Percentiles rank a stretch among this genome's conserved stretches.
Evolutionary conservation across 108 stramenopile species (phyloP).

Genomic region (Bacterosira constricta): DNA sequence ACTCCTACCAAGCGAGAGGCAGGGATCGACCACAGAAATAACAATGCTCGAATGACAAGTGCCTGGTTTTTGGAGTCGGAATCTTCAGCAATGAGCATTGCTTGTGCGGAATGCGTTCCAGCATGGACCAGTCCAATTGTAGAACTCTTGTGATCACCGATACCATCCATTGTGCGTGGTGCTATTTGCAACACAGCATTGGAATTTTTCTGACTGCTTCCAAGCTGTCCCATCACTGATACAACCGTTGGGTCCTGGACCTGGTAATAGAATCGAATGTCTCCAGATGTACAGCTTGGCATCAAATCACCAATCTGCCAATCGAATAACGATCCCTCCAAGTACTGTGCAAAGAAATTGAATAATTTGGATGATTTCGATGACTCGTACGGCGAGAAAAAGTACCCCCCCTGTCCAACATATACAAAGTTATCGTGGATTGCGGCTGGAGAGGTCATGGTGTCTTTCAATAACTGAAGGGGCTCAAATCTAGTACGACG

Average conservation of each 20-base stretch:
- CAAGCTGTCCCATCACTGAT: conserved; percentile 29
- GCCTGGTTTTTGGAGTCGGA: conserved; percentile 20
- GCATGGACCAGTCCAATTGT: conserved; percentile 32
- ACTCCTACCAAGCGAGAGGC: conserved; percentile 34
- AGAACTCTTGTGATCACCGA: neutral
- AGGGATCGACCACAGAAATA: conserved; percentile 22
- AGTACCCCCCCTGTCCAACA: conserved; percentile 45
- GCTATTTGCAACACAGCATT: neutral
- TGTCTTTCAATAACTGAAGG: conserved; percentile 18
- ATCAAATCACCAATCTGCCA: conserved; percentile 45
- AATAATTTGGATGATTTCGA: conserved; percentile 22
- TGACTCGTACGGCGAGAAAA: conserved; percentile 41
- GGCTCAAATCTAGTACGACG: conserved; percentile 29
- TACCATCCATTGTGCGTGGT: conserved; percentile 7
- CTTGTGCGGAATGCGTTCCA: conserved; percentile 28
- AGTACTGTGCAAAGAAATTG: conserved; percentile 41
- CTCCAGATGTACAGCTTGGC: conserved; percentile 36
- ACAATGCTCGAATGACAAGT: conserved; percentile 5
- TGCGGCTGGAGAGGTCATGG: conserved; percentile 12
- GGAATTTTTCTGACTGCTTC: neutral
- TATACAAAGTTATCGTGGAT: conserved; percentile 41
- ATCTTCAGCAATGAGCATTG: conserved; percentile 42
- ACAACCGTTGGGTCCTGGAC: conserved; percentile 34
- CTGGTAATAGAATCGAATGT: conserved; percentile 28
- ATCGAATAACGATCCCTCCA: conserved; percentile 47